These are phyloP conservation scores for Pueraria montana DNA, from an alignment of 306 rosid genomes.

Conservation along the genomic window DNA sequence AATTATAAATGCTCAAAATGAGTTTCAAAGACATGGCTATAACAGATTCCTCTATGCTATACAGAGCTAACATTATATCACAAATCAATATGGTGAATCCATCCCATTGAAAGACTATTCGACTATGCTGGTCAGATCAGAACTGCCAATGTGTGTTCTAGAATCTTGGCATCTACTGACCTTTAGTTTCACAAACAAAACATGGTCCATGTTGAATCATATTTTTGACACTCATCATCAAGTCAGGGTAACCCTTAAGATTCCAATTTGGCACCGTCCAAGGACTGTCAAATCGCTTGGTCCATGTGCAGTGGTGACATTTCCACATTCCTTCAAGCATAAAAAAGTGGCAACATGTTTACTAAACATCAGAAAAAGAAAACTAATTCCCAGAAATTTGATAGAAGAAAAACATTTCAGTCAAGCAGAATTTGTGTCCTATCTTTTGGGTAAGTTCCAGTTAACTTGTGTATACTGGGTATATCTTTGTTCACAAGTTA, in stretches of 20 bases:
- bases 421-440: conserved; percentile 6
- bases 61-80: not conserved
- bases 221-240: conserved; percentile 53
- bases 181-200: conserved; percentile 53
- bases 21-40: conserved; percentile 1
- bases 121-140: conserved; percentile 18
- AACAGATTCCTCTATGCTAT: not conserved
- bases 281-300: conserved; percentile 54
- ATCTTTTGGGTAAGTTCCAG: conserved; percentile 2
- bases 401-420: conserved; percentile 18
- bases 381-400: conserved; percentile 30
- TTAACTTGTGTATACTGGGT: not conserved
- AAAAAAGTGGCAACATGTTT: conserved; percentile 45
- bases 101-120: conserved; percentile 12
- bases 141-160: conserved; percentile 34
- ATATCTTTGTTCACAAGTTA: conserved; percentile 31
- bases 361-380: conserved; percentile 33
- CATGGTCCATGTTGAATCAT: conserved; percentile 53
- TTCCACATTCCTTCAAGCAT: conserved; percentile 68
- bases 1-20: not conserved
- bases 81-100: conserved; percentile 20
- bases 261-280: conserved; percentile 43
- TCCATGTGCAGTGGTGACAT: conserved; percentile 67
- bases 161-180: conserved; percentile 54
- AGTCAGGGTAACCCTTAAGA: conserved; percentile 42